These are phyloP conservation scores for Phalaenopsis hybrid DNA, from an alignment of 116 monocot genomes.

Conservation along the genomic window DNA sequence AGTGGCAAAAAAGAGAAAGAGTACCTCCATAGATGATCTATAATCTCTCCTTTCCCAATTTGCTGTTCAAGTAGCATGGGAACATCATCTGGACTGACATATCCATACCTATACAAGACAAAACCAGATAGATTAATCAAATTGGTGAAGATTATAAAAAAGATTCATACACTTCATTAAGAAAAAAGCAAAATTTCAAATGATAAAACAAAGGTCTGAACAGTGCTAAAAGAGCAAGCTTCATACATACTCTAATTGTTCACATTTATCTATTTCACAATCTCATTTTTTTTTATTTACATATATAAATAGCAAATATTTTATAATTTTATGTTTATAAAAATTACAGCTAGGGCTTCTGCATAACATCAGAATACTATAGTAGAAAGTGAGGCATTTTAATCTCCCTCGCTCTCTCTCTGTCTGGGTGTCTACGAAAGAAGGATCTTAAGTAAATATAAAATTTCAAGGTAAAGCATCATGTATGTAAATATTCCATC, in stretches of 20 bases:
- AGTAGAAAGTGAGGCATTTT: background rate
- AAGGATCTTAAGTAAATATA: too few relatives aligned
- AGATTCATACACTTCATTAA: too few relatives aligned
- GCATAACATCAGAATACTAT: too few relatives aligned
- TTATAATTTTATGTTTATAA: background rate
- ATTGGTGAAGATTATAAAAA: background rate
- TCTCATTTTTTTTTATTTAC: background rate
- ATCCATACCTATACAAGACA: conserved; percentile 46
- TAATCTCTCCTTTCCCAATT: conserved; percentile 49
- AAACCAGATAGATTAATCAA: background rate
- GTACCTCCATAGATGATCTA: conserved; percentile 60
- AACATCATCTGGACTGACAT: conserved; percentile 56
- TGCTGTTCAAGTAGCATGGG: conserved; percentile 46
- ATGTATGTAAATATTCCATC: background rate
- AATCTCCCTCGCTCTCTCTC: too few relatives aligned
- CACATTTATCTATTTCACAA: background rate
- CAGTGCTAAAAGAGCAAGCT: too few relatives aligned
- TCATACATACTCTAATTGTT: too few relatives aligned
- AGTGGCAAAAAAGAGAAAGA: background rate
- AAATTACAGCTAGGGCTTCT: background rate
- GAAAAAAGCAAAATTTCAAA: too few relatives aligned
- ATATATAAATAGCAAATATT: background rate
- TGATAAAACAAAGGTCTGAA: too few relatives aligned
- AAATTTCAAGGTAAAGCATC: too few relatives aligned
- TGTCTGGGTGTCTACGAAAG: too few relatives aligned